A percentile compares a stretch with the other conserved stretches of the same genome.
These are phyloP conservation scores for Epichloe sp. DNA, from an alignment of 2,329 filamentous ascomycete genomes.

Conservation along the genomic window DNA sequence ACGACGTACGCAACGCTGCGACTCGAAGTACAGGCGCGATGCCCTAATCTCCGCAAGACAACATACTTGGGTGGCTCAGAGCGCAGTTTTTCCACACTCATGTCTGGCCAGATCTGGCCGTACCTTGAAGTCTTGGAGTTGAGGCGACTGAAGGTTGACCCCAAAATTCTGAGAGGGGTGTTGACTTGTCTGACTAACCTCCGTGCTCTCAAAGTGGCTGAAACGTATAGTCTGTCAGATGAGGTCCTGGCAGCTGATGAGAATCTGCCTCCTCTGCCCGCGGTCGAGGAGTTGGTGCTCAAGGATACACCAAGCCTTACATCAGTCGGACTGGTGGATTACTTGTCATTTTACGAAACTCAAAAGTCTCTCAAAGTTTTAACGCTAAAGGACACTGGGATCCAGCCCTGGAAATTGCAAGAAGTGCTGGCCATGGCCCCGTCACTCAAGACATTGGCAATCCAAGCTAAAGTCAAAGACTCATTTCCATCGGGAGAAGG, in stretches of 20 bases:
- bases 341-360: slow-evolving; percentile 49
- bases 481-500: slow-evolving; percentile 34
- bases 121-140: slow-evolving; percentile 63
- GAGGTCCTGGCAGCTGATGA: slow-evolving; percentile 57
- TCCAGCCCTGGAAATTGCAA: slow-evolving; percentile 49
- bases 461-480: slow-evolving; percentile 36
- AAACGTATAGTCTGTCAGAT: slow-evolving; percentile 60
- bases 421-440: slow-evolving; percentile 45
- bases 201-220: slow-evolving; percentile 60
- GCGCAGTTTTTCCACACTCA: slow-evolving; percentile 58
- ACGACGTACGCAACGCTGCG: slow-evolving; percentile 60
- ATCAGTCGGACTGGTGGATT: slow-evolving; percentile 52
- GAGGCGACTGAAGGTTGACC: slow-evolving; percentile 54
- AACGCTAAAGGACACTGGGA: slow-evolving; percentile 57
- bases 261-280: slow-evolving; percentile 58
- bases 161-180: slow-evolving; percentile 55
- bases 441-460: slow-evolving; percentile 42
- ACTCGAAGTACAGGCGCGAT: slow-evolving; percentile 72
- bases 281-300: slow-evolving; percentile 60
- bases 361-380: slow-evolving; percentile 52
- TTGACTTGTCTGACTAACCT: slow-evolving; percentile 54
- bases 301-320: slow-evolving; percentile 61
- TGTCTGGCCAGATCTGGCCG: slow-evolving; percentile 52
- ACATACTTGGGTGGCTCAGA: slow-evolving; percentile 69
- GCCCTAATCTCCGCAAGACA: slow-evolving; percentile 80